Base-by-base conservation (phyloP, 768 basidiomycete species). In the Plicaturopsis crispa region DNA sequence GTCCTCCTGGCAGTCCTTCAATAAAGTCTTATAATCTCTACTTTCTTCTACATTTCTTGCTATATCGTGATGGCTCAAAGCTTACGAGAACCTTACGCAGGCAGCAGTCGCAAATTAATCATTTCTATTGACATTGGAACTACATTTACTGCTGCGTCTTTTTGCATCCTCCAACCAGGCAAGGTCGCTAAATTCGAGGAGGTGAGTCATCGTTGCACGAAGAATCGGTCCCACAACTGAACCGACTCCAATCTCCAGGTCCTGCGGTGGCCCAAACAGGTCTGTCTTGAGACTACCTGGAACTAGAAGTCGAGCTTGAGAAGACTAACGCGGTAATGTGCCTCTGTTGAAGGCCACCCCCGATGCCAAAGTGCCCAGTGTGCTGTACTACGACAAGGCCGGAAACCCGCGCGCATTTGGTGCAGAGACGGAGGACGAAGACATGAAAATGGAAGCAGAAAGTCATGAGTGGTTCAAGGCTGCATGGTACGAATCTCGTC, bases 361-460 rank as follows among this genome's bases (percentile, higher is more conserved):
- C 3, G 64, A 66, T 36, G 64, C 61, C 36, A 73, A 72, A 48
- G 68, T 73, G 38, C 72, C 72, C 4, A 66, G 66, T 18, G 57
- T 72, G 35, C 42, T 73, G 8, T 74, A 65, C 47, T 73, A 73
- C 40, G 65, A 69, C 39, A 45, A 55, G 24, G 44, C 48, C 5
- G 70, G 70, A 1, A 46, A 46, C 0, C 57, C 66, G 13, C 55
- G 59, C 35, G 66, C 69, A 4, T 59, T 64, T 24, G 70, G 70
- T 16, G 70, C 70, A 12, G 71, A 72, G 48, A 63, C 71, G 1
- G 50, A 58, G 17, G 55, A 56, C 13, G 63, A 70, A 18, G 61
- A 60, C 20, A 55, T 67, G 21, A 48, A 55, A 3, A 60, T 65
- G 31, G 52, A 49, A 32, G 67, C 66, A 3, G 63, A 67, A 39